phyloP scores from a whole-genome alignment of 2,329 filamentous ascomycete genomes.

The Trichoderma asperellum region DNA sequence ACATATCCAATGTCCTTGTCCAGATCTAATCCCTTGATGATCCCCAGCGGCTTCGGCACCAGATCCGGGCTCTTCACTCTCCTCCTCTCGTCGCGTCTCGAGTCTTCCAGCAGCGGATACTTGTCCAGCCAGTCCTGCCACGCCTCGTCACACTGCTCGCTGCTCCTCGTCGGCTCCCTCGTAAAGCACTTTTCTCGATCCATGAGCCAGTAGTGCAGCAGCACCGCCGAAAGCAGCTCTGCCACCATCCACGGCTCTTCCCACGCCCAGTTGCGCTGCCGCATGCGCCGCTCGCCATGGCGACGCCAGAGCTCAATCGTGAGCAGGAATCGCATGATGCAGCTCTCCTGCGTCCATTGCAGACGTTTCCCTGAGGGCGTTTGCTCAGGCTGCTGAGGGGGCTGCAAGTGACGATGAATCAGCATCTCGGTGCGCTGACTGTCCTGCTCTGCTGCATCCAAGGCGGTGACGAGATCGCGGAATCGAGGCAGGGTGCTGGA shows the following conservation, averaged over 20 bases:
- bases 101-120: conserved; percentile 31
- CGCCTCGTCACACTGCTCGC: conserved; percentile 33
- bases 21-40: conserved; percentile 33
- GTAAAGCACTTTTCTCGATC: conserved; percentile 31
- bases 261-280: conserved; percentile 34
- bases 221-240: conserved; percentile 33
- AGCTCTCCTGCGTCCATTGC: conserved; percentile 15
- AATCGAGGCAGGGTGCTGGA: not conserved
- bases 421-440: not conserved
- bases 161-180: not conserved
- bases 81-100: conserved; percentile 5
- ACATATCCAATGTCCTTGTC: conserved; percentile 37
- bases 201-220: conserved; percentile 34
- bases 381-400: not conserved
- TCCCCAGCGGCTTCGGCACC: conserved; percentile 30
- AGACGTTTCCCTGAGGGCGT: not conserved
- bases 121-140: conserved; percentile 40
- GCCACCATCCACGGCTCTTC: conserved; percentile 28
- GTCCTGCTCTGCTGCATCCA: not conserved
- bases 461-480: not conserved
- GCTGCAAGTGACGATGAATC: not conserved
- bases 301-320: conserved; percentile 36
- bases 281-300: conserved; percentile 29
- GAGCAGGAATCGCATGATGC: conserved; percentile 36
- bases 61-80: conserved; percentile 25